Conservation (phyloP, 768 basidiomycete species). For the Tubosaeta brunneosetosa region DNA sequence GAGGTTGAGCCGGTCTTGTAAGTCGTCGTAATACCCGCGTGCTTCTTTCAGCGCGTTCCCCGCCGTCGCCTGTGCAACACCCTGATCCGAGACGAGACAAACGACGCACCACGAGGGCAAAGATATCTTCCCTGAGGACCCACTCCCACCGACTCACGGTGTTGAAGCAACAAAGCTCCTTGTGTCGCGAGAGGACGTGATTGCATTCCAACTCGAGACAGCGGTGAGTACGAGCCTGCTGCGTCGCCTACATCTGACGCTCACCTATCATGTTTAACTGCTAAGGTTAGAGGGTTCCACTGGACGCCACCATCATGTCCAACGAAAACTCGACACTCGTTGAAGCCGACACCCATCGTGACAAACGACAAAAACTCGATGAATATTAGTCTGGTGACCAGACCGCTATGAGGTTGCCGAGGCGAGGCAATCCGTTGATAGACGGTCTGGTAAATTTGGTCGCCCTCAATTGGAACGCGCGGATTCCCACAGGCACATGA, state of each 20-base stretch:
- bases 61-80: constrained; percentile 51
- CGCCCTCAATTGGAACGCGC: no score
- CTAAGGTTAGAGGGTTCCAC: no score
- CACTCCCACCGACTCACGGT: constrained; percentile 77
- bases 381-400: no score
- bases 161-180: no score
- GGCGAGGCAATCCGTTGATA: no score
- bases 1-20: constrained; percentile 65
- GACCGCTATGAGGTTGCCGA: no score
- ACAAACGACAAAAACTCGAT: neutral
- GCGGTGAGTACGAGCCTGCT: no score
- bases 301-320: neutral
- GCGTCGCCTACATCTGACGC: neutral
- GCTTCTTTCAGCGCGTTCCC: constrained; percentile 56
- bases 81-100: neutral
- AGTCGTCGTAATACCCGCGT: constrained; percentile 54
- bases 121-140: constrained; percentile 64
- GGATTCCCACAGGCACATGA: no score
- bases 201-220: no score
- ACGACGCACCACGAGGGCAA: constrained; percentile 60
- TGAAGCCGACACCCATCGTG: neutral
- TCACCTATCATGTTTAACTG: neutral
- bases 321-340: neutral
- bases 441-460: no score
- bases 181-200: no score